Conservation (phyloP, 2,329 filamentous ascomycete species). For the Periconia digitata region DNA sequence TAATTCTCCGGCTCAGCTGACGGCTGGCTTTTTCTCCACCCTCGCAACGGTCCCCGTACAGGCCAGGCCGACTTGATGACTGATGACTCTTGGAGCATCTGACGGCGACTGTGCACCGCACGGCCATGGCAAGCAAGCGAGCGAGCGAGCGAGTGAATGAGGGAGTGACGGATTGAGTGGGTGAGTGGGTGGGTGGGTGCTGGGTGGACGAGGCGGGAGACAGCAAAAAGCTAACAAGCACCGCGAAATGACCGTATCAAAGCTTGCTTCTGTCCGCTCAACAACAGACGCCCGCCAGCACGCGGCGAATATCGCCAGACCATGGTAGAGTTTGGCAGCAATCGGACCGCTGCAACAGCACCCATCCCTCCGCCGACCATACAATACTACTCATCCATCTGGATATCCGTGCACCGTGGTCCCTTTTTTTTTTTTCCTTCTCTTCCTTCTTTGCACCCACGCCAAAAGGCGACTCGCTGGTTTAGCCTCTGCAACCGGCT, state of each 20-base stretch:
- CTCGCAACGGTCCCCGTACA: conserved; percentile 4
- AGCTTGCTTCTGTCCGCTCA: no score
- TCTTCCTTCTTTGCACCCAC: not conserved
- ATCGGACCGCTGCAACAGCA: not conserved
- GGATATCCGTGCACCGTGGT: no score
- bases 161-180: no score
- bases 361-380: not conserved
- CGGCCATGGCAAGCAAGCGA: no score
- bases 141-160: no score
- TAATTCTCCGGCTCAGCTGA: conserved; percentile 23
- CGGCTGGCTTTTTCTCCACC: conserved; percentile 11
- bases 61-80: not conserved
- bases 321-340: not conserved
- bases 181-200: no score
- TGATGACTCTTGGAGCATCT: not conserved
- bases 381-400: not conserved
- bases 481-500: conserved; percentile 17
- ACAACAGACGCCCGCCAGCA: no score
- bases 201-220: no score
- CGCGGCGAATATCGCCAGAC: not conserved
- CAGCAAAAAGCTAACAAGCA: no score
- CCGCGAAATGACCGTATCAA: no score
- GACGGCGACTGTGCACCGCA: not conserved
- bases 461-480: conserved; percentile 2
- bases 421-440: no score